Evolutionary conservation across 1,284 basidiomycete species (phyloP), one percentile per base, ranked within the genome.

Genomic region (Cryptococcus sp.): DNA sequence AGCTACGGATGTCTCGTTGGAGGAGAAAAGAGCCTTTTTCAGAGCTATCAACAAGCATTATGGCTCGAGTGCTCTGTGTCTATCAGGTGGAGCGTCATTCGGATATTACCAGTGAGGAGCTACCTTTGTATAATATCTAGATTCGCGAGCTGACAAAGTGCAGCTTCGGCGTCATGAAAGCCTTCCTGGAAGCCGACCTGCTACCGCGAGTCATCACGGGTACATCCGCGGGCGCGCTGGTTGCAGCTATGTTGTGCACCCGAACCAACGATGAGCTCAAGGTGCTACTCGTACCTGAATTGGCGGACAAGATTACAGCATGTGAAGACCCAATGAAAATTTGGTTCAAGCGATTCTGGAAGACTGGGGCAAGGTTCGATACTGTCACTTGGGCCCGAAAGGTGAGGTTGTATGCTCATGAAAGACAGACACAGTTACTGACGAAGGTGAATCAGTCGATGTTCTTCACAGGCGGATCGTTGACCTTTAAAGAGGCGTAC

Each of bases 401-500:
- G 84, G 91, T 90, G 50, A 48, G 70, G 52, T 22, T 11, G 38
- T n/a, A 22, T 17, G 25, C 19, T 23, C 22, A 23, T 2, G 11
- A 29, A 45, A 20, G 23, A 41, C 53, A 43, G 59, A 48, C 22
- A 56, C 53, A 10, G 39, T 25, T 15, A 81, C 80, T 82, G 77
- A 61, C 50, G 23, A 38, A 16, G 29, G 44, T 43, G 37, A 20
- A 17, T 5, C 69, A 84, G 83, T 77, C 83, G 3, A 81, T 86
- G 46, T 99, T 92, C 80, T 98, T 97, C 77, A 98, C 93, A 5
- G 84, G 87, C 62, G 96, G 96, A 4, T 93, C 89, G 0, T 85
- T 92, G 83, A 99, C 95, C 0, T 99, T 99, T 80, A 86, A 86
- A 54, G 96, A 99, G 74, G 95, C 95, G 0, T 98, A 95, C 71